A percentile compares a stretch with the other conserved stretches of the same genome.
Conservation (phyloP, 1,139 yeast species). For the Hansenula sp. region DNA sequence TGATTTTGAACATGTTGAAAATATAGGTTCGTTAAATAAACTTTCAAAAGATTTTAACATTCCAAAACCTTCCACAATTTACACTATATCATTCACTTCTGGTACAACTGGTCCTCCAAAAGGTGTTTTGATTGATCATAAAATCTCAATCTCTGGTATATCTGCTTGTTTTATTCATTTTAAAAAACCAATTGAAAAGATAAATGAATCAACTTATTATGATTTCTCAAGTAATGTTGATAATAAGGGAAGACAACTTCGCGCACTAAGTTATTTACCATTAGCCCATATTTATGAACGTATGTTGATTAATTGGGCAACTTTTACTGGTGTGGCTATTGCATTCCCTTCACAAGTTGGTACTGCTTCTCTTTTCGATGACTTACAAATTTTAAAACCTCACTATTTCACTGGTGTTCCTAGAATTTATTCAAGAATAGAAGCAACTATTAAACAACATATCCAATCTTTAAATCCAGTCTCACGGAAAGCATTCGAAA, state of each 20-base stretch:
- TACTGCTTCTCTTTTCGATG: constrained; percentile 38
- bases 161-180: constrained; percentile 14
- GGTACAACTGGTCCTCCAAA: constrained; percentile 40
- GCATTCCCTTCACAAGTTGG: constrained; percentile 33
- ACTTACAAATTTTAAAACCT: constrained; percentile 46
- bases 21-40: constrained; percentile 41
- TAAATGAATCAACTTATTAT: not conserved
- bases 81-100: constrained; percentile 48
- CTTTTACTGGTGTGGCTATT: constrained; percentile 21
- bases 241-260: constrained; percentile 7
- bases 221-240: constrained; percentile 6
- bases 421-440: constrained; percentile 52
- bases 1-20: constrained; percentile 39
- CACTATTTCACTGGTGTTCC: constrained; percentile 51
- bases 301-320: constrained; percentile 12
- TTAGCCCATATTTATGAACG: constrained; percentile 44
- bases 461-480: constrained; percentile 4
- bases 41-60: constrained; percentile 32
- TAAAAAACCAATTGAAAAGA: constrained; percentile 4
- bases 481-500: constrained; percentile 4
- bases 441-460: constrained; percentile 30
- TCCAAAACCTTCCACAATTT: constrained; percentile 45
- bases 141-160: constrained; percentile 29
- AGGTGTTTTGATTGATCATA: constrained; percentile 35
- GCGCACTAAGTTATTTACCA: constrained; percentile 31